phyloP scores from a whole-genome alignment of 108 stramenopile species.

The Pseudonitzschia delicatissima region DNA sequence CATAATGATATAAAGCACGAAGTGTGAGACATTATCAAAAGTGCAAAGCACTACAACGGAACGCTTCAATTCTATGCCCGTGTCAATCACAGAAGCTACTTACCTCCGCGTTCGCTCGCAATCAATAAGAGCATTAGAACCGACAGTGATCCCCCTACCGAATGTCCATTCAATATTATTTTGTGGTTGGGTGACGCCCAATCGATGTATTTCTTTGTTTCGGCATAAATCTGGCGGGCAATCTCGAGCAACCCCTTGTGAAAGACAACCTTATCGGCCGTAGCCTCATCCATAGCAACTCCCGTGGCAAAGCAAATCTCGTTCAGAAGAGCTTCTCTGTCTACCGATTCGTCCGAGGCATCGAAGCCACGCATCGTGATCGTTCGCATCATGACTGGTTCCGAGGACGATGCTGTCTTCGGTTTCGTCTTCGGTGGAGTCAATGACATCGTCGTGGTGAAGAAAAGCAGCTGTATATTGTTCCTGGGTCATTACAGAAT shows the following conservation, averaged over 20 bases:
- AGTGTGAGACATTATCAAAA: background rate
- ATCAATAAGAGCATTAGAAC: constrained; percentile 54
- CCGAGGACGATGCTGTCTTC: constrained; percentile 1
- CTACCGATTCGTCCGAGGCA: constrained; percentile 79
- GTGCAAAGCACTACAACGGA: background rate
- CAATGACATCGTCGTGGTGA: constrained; percentile 2
- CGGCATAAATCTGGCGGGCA: constrained; percentile 57
- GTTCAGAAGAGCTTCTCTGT: constrained; percentile 65
- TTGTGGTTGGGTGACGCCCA: constrained; percentile 55
- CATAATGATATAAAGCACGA: background rate
- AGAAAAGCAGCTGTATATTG: constrained; percentile 4
- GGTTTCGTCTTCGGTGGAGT: background rate
- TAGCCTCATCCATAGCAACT: constrained; percentile 29
- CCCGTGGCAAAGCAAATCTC: constrained; percentile 59
- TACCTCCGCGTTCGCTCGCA: constrained; percentile 45
- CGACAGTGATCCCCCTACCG: constrained; percentile 80
- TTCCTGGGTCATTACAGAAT: constrained; percentile 21
- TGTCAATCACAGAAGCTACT: background rate
- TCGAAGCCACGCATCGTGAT: constrained; percentile 86
- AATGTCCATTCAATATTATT: constrained; percentile 78
- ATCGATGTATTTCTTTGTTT: constrained; percentile 61
- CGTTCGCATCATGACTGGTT: constrained; percentile 41
- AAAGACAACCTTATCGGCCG: constrained; percentile 38
- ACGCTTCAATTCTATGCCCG: background rate
- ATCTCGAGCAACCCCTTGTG: constrained; percentile 68